Base-by-base conservation (phyloP, 768 basidiomycete genomes). In the Sarcodon sp. region DNA sequence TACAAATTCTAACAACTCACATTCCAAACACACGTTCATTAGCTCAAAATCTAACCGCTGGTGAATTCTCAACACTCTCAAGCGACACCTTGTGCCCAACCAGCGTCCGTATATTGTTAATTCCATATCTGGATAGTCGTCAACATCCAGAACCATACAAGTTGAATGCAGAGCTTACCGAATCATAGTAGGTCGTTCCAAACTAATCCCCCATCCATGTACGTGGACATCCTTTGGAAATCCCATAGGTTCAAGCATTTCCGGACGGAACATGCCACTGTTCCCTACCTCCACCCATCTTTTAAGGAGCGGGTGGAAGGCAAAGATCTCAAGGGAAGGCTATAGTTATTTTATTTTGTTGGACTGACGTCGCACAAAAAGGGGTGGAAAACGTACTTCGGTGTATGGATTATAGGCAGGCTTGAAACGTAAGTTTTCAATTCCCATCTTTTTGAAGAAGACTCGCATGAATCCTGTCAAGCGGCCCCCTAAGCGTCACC, bases 191-290 rank as follows among this genome's bases (percentile, higher is more conserved):
- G 96, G 96, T 51, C 96, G 70, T 68, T 99, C 96, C 31, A 98
- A 69, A 58, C 82, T 77, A 53, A 99, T 76, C 43, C 96, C 96
- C 90, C 93, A 99, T 13, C 96, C 96, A 53, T 92, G 88, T 21
- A 97, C 94, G 21, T 92, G 83, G 9, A 98, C 91, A 58, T 92
- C 92, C 54, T 88, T 86, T 0, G 96, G 96, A 61, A 98, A 82
- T 33, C 96, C 96, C 93, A 98, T 97, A 6, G 96, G 92, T 62
- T 92, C 92, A 33, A 99, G 71, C 94, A 99, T 97, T 64, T 99
- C 96, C 3, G 96, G 96, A 33, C 96, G 80, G 81, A 99, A 99
- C 87, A 99, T 94, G 18, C 96, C 96, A 60, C 91, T 94, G 68
- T 98, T 98, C 34, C 94, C 94, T 33, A 98, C 90, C 65, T 97